A percentile compares a stretch with the other conserved stretches of the same genome.
phyloP scores from a whole-genome alignment of 2,329 filamentous ascomycete species.

The Fonsecaea multimorphosa region DNA sequence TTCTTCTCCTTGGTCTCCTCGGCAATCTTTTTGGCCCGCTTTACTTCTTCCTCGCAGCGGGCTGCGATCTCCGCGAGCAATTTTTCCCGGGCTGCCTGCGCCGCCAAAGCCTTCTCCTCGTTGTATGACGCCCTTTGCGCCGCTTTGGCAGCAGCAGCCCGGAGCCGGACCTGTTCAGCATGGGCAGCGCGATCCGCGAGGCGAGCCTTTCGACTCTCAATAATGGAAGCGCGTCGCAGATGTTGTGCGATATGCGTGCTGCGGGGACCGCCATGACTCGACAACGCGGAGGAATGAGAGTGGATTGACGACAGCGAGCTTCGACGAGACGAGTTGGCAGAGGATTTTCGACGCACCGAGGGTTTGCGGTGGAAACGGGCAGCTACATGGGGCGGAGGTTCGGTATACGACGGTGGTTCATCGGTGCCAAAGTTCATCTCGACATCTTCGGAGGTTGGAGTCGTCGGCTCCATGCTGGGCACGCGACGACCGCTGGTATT shows the following conservation, averaged over 20 bases:
- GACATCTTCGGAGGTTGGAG: slow-evolving; percentile 43
- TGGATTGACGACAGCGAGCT: slow-evolving; percentile 68
- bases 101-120: slow-evolving; percentile 68
- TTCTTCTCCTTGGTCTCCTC: slow-evolving; percentile 70
- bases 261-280: slow-evolving; percentile 56
- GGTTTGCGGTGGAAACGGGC: slow-evolving; percentile 66
- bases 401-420: slow-evolving; percentile 46
- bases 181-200: slow-evolving; percentile 69
- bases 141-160: slow-evolving; percentile 67
- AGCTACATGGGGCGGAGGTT: slow-evolving; percentile 66
- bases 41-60: slow-evolving; percentile 69
- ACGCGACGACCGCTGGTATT: background rate
- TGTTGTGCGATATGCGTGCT: slow-evolving; percentile 69
- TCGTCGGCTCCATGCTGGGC: slow-evolving; percentile 26
- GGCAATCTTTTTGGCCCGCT: slow-evolving; percentile 69
- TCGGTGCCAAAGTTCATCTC: slow-evolving; percentile 50
- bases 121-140: slow-evolving; percentile 62
- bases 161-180: slow-evolving; percentile 68
- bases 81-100: slow-evolving; percentile 67
- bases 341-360: slow-evolving; percentile 63
- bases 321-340: slow-evolving; percentile 67
- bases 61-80: slow-evolving; percentile 69
- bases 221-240: slow-evolving; percentile 68
- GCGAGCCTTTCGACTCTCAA: slow-evolving; percentile 68
- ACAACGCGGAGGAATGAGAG: slow-evolving; percentile 63